Percentiles rank a stretch among this genome's conserved stretches.
These are phyloP conservation scores for Aegilops longissima DNA, from an alignment of 176 grass and related monocot genomes.

Conservation along the genomic window DNA sequence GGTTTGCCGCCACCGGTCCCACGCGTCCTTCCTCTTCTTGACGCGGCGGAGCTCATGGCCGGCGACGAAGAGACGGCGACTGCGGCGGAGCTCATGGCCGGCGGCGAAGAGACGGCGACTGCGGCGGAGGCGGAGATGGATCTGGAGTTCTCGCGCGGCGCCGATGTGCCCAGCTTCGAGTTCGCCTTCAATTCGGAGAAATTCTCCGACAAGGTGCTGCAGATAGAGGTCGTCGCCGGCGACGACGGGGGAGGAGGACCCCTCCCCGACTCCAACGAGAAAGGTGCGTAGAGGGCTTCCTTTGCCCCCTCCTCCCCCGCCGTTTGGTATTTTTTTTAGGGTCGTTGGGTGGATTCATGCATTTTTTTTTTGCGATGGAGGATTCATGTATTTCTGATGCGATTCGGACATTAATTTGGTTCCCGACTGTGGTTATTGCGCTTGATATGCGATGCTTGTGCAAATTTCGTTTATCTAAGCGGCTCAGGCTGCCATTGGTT, in stretches of 20 bases:
- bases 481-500: neutral
- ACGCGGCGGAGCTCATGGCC: neutral
- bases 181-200: constrained; percentile 85
- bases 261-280: neutral
- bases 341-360: too few species aligned
- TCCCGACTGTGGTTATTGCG: neutral
- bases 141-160: constrained; percentile 57
- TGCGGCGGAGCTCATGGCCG: neutral
- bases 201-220: constrained; percentile 73
- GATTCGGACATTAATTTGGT: neutral
- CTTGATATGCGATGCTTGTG: neutral
- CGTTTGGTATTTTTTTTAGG: too few species aligned
- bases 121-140: constrained; percentile 38
- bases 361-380: neutral
- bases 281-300: too few species aligned
- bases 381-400: neutral
- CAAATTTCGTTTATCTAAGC: neutral
- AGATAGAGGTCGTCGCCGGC: constrained; percentile 61
- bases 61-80: neutral
- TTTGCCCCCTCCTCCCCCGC: too few species aligned
- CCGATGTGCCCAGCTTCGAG: constrained; percentile 57
- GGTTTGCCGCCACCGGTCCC: constrained; percentile 14
- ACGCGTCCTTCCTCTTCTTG: neutral
- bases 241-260: neutral
- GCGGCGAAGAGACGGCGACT: neutral